These are phyloP conservation scores for Amauroascus niger DNA, from an alignment of 2,329 filamentous ascomycete genomes.

Conservation along the genomic window DNA sequence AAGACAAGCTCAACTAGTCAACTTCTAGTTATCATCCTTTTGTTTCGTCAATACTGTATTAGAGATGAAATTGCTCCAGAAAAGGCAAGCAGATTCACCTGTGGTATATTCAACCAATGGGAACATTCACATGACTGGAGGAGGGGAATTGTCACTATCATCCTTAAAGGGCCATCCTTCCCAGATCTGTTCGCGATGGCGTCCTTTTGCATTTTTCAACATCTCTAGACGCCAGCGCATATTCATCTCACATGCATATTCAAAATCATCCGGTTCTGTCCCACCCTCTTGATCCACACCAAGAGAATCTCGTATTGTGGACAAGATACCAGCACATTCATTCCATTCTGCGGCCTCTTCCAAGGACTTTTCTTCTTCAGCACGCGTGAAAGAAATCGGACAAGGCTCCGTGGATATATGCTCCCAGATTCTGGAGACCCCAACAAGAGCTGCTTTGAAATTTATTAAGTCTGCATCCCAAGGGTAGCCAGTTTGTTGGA, in stretches of 20 bases:
- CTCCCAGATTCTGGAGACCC: conserved; percentile 5
- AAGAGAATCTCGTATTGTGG: neutral
- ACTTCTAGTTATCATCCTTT: too few relatives aligned
- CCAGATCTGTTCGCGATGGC: conserved; percentile 9
- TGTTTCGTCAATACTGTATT: too few relatives aligned
- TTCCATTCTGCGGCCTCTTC: conserved; percentile 14
- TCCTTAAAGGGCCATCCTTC: conserved; percentile 13
- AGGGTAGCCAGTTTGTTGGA: conserved; percentile 12
- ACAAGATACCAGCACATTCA: conserved; percentile 12
- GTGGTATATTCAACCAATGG: too few relatives aligned
- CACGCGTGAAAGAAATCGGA: conserved; percentile 9
- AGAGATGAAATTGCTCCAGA: too few relatives aligned
- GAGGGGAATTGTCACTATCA: conserved; percentile 4
- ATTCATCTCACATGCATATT: conserved; percentile 6
- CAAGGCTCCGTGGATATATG: conserved; percentile 11
- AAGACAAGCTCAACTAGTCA: too few relatives aligned
- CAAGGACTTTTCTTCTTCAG: conserved; percentile 7
- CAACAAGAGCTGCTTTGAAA: conserved; percentile 10
- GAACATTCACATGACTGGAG: too few relatives aligned
- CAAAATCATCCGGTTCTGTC: conserved; percentile 13
- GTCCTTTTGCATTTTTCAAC: conserved; percentile 7
- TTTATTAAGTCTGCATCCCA: conserved; percentile 17
- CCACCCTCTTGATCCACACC: conserved; percentile 14
- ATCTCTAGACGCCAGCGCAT: conserved; percentile 8
- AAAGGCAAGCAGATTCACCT: too few relatives aligned